Percentiles rank a stretch among this genome's conserved stretches.
phyloP scores from a whole-genome alignment of 805 yeast genomes.

The Saturnispora mendoncae region DNA sequence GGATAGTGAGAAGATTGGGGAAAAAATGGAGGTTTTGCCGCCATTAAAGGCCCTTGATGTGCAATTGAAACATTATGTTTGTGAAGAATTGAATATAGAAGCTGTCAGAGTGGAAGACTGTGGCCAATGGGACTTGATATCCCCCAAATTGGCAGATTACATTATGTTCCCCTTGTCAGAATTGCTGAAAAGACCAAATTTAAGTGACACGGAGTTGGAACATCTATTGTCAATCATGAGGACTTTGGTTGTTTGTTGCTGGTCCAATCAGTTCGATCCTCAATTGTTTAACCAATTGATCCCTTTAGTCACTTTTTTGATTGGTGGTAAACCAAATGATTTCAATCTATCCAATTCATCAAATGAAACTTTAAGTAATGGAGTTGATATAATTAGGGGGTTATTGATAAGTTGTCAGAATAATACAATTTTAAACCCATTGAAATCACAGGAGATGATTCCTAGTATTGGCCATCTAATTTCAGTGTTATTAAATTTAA shows the following conservation, averaged over 20 bases:
- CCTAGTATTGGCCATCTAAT: conserved; percentile 43
- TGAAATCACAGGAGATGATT: conserved; percentile 27
- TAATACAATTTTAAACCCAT: conserved; percentile 21
- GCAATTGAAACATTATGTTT: not conserved
- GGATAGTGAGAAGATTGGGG: conserved; percentile 23
- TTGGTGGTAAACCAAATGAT: conserved; percentile 38
- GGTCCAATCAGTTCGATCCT: conserved; percentile 34
- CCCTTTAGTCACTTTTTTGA: conserved; percentile 37
- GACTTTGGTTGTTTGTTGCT: conserved; percentile 37
- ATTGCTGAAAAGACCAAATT: conserved; percentile 37
- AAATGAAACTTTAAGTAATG: conserved; percentile 31
- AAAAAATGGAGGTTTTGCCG: conserved; percentile 24
- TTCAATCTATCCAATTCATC: conserved; percentile 24
- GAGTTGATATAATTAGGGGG: conserved; percentile 25
- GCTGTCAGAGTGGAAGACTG: conserved; percentile 2
- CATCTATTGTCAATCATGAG: conserved; percentile 36
- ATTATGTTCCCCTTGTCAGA: conserved; percentile 53
- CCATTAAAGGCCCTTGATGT: conserved; percentile 29
- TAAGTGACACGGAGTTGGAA: conserved; percentile 40
- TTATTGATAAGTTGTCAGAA: conserved; percentile 28
- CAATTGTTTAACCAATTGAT: conserved; percentile 37
- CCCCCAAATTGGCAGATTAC: conserved; percentile 46
- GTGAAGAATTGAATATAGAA: not conserved
- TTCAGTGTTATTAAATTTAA: conserved; percentile 33
- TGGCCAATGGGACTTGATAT: conserved; percentile 15